phyloP scores from a whole-genome alignment of 768 basidiomycete species.

The Boletus sp. region DNA sequence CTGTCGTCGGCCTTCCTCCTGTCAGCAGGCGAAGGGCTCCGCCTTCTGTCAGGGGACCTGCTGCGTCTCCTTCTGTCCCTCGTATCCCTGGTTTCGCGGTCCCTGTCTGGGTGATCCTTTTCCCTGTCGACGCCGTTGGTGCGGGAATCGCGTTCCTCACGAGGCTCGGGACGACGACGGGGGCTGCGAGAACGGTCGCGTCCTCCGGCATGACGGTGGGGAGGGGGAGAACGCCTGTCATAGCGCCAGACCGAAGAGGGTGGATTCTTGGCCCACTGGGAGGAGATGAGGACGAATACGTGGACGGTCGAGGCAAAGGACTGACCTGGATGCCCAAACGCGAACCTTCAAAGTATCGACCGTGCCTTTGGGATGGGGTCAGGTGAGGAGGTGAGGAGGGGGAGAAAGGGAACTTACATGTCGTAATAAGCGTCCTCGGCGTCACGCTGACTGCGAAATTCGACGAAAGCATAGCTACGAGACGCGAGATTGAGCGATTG shows the following conservation, averaged over 20 bases:
- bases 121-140: slow-evolving; percentile 39
- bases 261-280: slow-evolving; percentile 78
- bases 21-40: slow-evolving; percentile 42
- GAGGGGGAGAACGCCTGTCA: slow-evolving; percentile 53
- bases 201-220: slow-evolving; percentile 35
- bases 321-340: slow-evolving; percentile 73
- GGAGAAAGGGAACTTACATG: slow-evolving; percentile 50
- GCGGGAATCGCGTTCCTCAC: slow-evolving; percentile 39
- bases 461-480: slow-evolving; percentile 84
- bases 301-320: background rate
- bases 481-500: slow-evolving; percentile 60
- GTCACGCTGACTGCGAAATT: slow-evolving; percentile 74
- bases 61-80: slow-evolving; percentile 51
- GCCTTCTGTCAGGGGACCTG: slow-evolving; percentile 46
- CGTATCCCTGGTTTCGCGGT: slow-evolving; percentile 37
- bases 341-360: slow-evolving; percentile 69
- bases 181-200: slow-evolving; percentile 56
- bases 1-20: slow-evolving; percentile 45
- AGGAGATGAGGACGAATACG: background rate
- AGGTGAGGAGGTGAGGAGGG: slow-evolving; percentile 8
- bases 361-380: slow-evolving; percentile 53
- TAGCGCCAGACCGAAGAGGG: slow-evolving; percentile 83
- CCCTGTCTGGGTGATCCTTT: slow-evolving; percentile 32
- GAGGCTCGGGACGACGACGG: slow-evolving; percentile 41
- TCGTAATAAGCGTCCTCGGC: slow-evolving; percentile 84